Evolutionary conservation across 192 early-diverging fungal genomes (phyloP).

Genomic region (Entrophospora sp.): DNA sequence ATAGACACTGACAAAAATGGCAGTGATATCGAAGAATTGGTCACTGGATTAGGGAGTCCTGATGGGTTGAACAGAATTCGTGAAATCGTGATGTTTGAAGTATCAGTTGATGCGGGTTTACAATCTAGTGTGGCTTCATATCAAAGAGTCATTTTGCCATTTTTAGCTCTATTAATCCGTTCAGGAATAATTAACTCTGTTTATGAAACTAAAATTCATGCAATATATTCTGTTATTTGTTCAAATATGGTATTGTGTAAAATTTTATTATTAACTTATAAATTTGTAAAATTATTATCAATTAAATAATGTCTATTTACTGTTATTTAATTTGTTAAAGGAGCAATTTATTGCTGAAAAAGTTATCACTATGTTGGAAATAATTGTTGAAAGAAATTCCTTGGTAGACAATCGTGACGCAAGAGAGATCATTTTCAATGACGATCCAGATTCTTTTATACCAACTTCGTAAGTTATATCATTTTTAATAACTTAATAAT

Average conservation of each 20-base stretch:
- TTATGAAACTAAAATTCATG: slow-evolving; percentile 22
- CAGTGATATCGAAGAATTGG: slow-evolving; percentile 21
- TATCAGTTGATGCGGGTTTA: slow-evolving; percentile 24
- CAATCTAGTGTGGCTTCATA: slow-evolving; percentile 18
- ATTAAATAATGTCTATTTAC: not conserved
- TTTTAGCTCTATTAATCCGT: slow-evolving; percentile 32
- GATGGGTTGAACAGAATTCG: slow-evolving; percentile 18
- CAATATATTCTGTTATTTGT: slow-evolving; percentile 29
- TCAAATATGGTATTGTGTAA: not conserved
- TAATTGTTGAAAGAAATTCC: slow-evolving; percentile 20
- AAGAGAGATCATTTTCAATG: not conserved
- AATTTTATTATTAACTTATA: not conserved
- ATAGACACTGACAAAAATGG: slow-evolving; percentile 20
- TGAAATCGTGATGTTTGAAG: slow-evolving; percentile 21
- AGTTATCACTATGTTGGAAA: slow-evolving; percentile 9
- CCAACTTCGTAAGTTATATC: slow-evolving; percentile 3
- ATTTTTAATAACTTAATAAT: not conserved
- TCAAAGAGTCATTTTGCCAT: slow-evolving; percentile 29
- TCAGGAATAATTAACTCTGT: slow-evolving; percentile 25
- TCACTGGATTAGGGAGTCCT: slow-evolving; percentile 8
- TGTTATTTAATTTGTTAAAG: slow-evolving; percentile 10
- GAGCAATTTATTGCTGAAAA: slow-evolving; percentile 14
- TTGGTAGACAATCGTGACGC: not conserved
- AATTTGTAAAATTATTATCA: not conserved
- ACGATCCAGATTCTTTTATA: slow-evolving; percentile 5